Conservation (phyloP, 495 filamentous ascomycete genomes). For the Penicillium paxilli region DNA sequence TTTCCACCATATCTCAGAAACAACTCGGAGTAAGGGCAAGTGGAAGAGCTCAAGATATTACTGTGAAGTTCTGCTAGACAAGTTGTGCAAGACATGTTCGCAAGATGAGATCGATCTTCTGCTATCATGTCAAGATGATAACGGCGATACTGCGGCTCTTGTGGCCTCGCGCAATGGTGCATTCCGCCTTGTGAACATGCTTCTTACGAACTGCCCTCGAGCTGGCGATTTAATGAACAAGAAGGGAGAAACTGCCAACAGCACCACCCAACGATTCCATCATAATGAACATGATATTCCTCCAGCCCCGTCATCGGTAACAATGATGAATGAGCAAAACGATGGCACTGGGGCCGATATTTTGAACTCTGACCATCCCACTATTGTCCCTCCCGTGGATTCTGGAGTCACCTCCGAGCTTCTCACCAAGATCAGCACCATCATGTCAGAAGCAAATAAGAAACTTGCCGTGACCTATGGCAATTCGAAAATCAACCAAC, state of each 20-base stretch:
- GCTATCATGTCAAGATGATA: constrained; percentile 72
- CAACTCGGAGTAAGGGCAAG: constrained; percentile 75
- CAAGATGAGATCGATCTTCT: constrained; percentile 67
- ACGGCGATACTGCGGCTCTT: constrained; percentile 86
- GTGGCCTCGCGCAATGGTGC: constrained; percentile 73
- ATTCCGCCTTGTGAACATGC: constrained; percentile 44
- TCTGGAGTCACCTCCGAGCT: constrained; percentile 35
- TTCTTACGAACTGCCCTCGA: constrained; percentile 61
- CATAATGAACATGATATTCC: constrained; percentile 35
- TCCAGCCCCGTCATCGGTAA: constrained; percentile 43
- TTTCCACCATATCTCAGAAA: constrained; percentile 88
- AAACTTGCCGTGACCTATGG: constrained; percentile 44
- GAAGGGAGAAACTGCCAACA: constrained; percentile 74
- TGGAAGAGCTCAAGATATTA: constrained; percentile 87
- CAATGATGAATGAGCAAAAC: constrained; percentile 44
- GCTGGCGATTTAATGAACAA: constrained; percentile 77
- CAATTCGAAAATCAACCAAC: constrained; percentile 36
- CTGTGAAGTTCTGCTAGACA: constrained; percentile 85
- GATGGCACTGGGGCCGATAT: constrained; percentile 29
- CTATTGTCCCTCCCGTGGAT: constrained; percentile 22
- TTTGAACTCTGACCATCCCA: constrained; percentile 23
- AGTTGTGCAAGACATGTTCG: constrained; percentile 66
- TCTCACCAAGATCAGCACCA: constrained; percentile 40
- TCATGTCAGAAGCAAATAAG: constrained; percentile 48
- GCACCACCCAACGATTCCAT: constrained; percentile 56